phyloP scores from a whole-genome alignment of 805 yeast species.

The Metschnikowia picachoensis region DNA sequence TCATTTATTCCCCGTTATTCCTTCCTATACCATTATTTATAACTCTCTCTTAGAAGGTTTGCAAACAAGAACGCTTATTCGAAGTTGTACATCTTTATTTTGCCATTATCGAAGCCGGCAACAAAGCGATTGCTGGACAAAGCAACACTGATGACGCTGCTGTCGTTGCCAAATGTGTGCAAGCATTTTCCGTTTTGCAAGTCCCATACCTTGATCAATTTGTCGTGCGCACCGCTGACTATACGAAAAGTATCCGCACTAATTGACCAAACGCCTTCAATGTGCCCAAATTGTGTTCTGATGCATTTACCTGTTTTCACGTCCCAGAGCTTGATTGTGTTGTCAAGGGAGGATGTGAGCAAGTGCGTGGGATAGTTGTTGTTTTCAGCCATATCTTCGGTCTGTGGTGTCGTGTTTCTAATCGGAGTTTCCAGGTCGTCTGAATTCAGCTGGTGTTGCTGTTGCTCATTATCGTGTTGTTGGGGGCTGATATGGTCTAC shows the following conservation, averaged over 20 bases:
- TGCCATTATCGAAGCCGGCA: slow-evolving; percentile 86
- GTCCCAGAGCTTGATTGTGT: slow-evolving; percentile 92
- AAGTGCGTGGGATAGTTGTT: slow-evolving; percentile 71
- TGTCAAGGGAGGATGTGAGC: slow-evolving; percentile 83
- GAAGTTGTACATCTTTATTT: slow-evolving; percentile 63
- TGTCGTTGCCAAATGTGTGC: slow-evolving; percentile 82
- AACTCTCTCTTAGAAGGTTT: neutral
- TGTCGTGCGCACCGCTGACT: slow-evolving; percentile 92
- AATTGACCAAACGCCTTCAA: slow-evolving; percentile 97
- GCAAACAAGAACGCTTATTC: neutral
- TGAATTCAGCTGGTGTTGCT: slow-evolving; percentile 5
- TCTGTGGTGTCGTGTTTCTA: neutral
- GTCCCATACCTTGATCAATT: slow-evolving; percentile 90
- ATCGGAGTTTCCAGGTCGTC: neutral
- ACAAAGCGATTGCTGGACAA: slow-evolving; percentile 86
- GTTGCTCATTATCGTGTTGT: slow-evolving; percentile 14
- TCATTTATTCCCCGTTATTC: neutral
- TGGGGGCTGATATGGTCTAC: slow-evolving; percentile 18
- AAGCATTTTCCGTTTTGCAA: slow-evolving; percentile 89
- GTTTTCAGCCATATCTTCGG: slow-evolving; percentile 9
- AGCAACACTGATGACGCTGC: slow-evolving; percentile 63
- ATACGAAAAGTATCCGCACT: slow-evolving; percentile 95
- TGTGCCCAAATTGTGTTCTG: slow-evolving; percentile 94
- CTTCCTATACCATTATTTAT: neutral
- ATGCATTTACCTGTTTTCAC: slow-evolving; percentile 81